Evolutionary conservation across 768 basidiomycete genomes (phyloP), one percentile per base, ranked within the genome.

Genomic region (Pleurotus giganteus): DNA sequence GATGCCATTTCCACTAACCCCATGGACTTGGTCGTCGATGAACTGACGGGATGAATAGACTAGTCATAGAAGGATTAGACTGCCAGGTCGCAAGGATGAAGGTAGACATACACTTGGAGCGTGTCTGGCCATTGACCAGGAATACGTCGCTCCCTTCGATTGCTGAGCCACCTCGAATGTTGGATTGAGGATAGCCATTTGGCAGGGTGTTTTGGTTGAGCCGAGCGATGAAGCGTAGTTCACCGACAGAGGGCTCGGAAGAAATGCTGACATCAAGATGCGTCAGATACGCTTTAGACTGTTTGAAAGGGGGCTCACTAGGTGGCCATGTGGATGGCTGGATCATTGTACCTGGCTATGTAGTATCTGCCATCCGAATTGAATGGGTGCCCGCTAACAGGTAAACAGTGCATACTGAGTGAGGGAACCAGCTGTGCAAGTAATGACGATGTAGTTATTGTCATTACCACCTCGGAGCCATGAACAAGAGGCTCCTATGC

Each of bases 301-400:
- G 7, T 8, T 12, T 26, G 19, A 24, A 19, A 15, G 32, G 34
- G 19, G 44, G 15, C 66, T n/a, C 57, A 72, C 70, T 66, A 71
- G 12, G 71, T 71, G 2, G 66, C 70, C 72, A 73, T 73, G 46
- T 73, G 72, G 29, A 73, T 67, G 12, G 72, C 70, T 7, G 72
- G 69, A 41, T 67, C 67, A 23, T 67, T 71, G 58, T 71, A 69
- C 8, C 61, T 61, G 6, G 68, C 69, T 21, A 72, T 66, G 51
- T 71, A 73, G 59, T 69, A 69, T 36, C 67, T 70, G 55, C 4
- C 15, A 41, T 19, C 7, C 39, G 39, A n/a, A 41, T 41, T 36
- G 34, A 44, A 19, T 41, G 5, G 17, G 12, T 19, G n/a, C 26
- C n/a, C 28, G 2, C 4, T 23, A 28, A 36, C 26, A 2, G 32